Conservation (phyloP, 768 basidiomycete genomes). For the Agaricus blazei region DNA sequence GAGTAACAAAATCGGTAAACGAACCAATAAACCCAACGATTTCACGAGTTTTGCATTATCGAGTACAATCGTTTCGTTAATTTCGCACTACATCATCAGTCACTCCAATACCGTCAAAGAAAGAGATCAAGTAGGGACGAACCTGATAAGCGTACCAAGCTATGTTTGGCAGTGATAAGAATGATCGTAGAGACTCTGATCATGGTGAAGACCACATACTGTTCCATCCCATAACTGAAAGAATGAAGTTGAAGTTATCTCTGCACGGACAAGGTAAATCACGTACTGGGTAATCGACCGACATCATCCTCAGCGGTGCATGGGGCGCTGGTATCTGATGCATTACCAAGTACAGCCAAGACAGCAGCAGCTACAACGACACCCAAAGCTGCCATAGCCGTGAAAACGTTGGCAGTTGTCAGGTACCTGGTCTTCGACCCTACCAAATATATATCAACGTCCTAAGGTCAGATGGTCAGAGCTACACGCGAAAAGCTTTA, state of each 20-base stretch:
- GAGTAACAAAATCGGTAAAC: background rate
- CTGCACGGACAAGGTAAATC: background rate
- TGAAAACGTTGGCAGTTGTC: no score
- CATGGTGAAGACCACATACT: background rate
- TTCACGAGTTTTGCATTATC: constrained; percentile 46
- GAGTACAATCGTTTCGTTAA: constrained; percentile 48
- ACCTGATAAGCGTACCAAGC: constrained; percentile 4
- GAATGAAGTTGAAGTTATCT: background rate
- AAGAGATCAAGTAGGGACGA: background rate
- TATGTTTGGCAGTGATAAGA: background rate
- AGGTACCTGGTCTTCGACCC: no score
- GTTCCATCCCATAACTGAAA: constrained; percentile 4
- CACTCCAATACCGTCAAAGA: background rate
- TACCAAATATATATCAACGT: no score
- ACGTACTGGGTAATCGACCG: constrained; percentile 1
- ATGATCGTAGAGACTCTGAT: background rate
- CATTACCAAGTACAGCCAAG: no score
- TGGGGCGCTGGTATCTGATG: no score
- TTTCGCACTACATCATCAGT: constrained; percentile 40
- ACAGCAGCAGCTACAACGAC: no score
- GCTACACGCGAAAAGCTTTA: no score
- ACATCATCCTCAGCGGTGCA: background rate
- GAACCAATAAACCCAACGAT: constrained; percentile 45
- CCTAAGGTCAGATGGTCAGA: no score
- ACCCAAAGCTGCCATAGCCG: no score